These are phyloP conservation scores for Talaromyces sp. DNA, from an alignment of 2,329 filamentous ascomycete species.

Conservation along the genomic window DNA sequence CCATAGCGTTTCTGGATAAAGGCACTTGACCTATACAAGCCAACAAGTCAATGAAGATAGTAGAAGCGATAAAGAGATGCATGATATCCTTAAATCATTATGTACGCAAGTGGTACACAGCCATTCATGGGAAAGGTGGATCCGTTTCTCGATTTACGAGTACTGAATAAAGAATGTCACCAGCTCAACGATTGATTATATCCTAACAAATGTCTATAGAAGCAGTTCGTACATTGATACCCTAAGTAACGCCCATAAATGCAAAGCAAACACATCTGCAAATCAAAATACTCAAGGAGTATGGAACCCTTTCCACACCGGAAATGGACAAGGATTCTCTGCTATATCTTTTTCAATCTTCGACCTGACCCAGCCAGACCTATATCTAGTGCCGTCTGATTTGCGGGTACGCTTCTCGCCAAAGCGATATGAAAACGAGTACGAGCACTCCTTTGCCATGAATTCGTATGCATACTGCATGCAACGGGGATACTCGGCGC, in stretches of 20 bases:
- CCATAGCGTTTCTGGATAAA: too few relatives aligned
- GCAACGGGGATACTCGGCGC: constrained; percentile 36
- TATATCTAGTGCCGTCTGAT: constrained; percentile 13
- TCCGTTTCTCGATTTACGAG: neutral
- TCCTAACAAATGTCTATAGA: neutral
- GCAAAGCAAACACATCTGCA: constrained; percentile 1
- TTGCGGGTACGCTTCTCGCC: constrained; percentile 9
- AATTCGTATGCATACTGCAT: constrained; percentile 32
- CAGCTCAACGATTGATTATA: neutral
- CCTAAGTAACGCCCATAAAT: constrained; percentile 11
- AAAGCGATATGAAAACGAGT: constrained; percentile 17
- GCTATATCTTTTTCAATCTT: constrained; percentile 14
- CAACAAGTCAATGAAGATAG: neutral
- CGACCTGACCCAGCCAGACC: constrained; percentile 15
- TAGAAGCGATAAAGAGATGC: neutral
- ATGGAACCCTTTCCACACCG: constrained; percentile 13
- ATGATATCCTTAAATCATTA: too few relatives aligned
- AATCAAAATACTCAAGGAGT: neutral
- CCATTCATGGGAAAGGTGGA: neutral
- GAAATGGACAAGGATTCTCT: constrained; percentile 6
- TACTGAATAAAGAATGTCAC: neutral
- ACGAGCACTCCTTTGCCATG: constrained; percentile 12
- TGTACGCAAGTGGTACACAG: neutral
- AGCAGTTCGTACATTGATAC: neutral
- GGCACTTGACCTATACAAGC: neutral